Conservation (phyloP, 108 stramenopile species). For the Schizochytrium sp. region DNA sequence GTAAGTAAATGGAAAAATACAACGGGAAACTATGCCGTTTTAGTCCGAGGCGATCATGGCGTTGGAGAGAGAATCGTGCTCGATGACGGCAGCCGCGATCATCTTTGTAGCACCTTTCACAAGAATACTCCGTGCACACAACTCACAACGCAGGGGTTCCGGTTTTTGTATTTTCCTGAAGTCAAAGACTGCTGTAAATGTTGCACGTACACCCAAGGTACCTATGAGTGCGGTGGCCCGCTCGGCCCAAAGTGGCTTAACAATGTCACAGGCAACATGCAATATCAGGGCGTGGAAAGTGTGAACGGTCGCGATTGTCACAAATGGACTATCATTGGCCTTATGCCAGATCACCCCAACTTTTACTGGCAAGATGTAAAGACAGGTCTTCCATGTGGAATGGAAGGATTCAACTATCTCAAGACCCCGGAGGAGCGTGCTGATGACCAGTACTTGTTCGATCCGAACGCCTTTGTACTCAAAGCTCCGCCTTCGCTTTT, state of each 20-base stretch:
- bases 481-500: background rate
- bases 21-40: background rate
- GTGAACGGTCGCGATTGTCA: background rate
- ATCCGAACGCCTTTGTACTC: background rate
- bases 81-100: conserved; percentile 50
- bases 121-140: conserved; percentile 24
- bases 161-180: background rate
- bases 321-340: conserved; percentile 42
- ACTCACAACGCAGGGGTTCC: background rate
- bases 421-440: background rate
- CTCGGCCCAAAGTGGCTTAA: conserved; percentile 7
- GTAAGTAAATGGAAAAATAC: conserved; percentile 1
- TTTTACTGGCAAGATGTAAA: conserved; percentile 40
- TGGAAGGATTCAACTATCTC: conserved; percentile 45
- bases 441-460: conserved; percentile 40
- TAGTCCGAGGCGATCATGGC: background rate
- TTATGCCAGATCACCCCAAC: conserved; percentile 3
- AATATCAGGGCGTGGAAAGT: background rate
- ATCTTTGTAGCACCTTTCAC: conserved; percentile 53
- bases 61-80: conserved; percentile 8
- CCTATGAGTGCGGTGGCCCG: conserved; percentile 32
- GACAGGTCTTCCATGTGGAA: conserved; percentile 39
- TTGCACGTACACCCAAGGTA: conserved; percentile 12
- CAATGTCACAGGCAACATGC: background rate
- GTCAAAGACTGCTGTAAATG: conserved; percentile 50